These are phyloP conservation scores for Peronospora tabacina DNA, from an alignment of 352 stramenopile genomes.

Conservation along the genomic window DNA sequence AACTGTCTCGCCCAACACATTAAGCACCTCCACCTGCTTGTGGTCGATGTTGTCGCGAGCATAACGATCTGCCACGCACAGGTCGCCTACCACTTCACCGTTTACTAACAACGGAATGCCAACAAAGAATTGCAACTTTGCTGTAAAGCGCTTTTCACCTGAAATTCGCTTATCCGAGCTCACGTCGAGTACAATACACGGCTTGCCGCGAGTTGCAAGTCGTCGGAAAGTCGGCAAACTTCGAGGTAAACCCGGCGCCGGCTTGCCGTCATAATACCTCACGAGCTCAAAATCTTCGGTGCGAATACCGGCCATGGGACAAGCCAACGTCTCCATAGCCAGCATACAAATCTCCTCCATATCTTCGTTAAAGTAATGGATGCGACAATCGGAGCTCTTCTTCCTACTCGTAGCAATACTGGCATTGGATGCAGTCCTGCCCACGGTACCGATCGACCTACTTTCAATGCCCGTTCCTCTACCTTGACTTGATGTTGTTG, in stretches of 20 bases:
- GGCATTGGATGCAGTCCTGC: constrained; percentile 30
- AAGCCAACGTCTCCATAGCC: constrained; percentile 81
- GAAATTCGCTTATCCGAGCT: constrained; percentile 84
- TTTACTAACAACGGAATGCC: constrained; percentile 79
- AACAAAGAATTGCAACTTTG: constrained; percentile 86
- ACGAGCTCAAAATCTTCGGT: constrained; percentile 85
- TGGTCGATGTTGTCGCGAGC: constrained; percentile 77
- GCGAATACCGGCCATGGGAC: constrained; percentile 81
- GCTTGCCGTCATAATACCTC: constrained; percentile 60
- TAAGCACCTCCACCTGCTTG: constrained; percentile 79
- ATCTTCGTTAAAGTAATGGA: constrained; percentile 85
- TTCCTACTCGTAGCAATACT: constrained; percentile 29
- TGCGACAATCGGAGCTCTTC: constrained; percentile 45
- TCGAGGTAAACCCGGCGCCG: constrained; percentile 46
- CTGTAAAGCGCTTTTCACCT: constrained; percentile 74
- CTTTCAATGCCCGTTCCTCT: constrained; percentile 27
- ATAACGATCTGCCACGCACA: constrained; percentile 78
- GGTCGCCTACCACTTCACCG: constrained; percentile 77
- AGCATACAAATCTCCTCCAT: constrained; percentile 85
- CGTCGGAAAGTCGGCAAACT: constrained; percentile 81
- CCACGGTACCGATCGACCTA: constrained; percentile 24
- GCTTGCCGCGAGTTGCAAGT: constrained; percentile 78
- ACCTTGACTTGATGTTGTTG: constrained; percentile 23
- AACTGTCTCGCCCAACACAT: constrained; percentile 80
- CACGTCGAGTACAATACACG: constrained; percentile 83